Conservation (phyloP, 345 rosid genomes). For the Geranium rotundifolium region DNA sequence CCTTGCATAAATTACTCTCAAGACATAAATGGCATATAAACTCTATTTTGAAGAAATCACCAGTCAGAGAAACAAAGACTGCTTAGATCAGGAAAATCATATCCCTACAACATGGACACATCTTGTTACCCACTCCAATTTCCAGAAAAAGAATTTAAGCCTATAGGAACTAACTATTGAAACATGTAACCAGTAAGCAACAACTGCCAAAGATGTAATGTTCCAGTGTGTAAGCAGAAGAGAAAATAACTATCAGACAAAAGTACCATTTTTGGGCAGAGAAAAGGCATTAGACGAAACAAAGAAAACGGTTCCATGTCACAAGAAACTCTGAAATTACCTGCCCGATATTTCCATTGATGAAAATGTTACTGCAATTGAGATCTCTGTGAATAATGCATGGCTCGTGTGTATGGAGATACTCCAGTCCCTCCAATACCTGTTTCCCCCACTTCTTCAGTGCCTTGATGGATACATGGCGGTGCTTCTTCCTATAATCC, state of each 20-base stretch:
- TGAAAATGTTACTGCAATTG: constrained; percentile 61
- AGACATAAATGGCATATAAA: no score
- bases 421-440: constrained; percentile 49
- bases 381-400: constrained; percentile 60
- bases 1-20: no score
- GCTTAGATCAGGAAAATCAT: no score
- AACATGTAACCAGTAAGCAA: no score
- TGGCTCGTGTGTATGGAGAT: constrained; percentile 59
- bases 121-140: neutral
- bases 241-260: no score
- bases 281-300: neutral
- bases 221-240: no score
- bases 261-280: no score
- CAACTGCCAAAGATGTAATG: no score
- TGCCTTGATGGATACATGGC: constrained; percentile 56
- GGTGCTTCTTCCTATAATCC: constrained; percentile 52
- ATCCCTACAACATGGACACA: no score
- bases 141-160: neutral
- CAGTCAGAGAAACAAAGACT: no score
- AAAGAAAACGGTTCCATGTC: neutral
- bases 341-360: constrained; percentile 60
- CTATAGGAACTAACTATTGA: no score
- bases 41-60: no score
- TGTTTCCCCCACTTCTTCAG: constrained; percentile 66
- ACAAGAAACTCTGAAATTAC: constrained; percentile 14